These are phyloP conservation scores for Aspergillus sp. DNA, from an alignment of 2,329 filamentous ascomycete species.

Conservation along the genomic window DNA sequence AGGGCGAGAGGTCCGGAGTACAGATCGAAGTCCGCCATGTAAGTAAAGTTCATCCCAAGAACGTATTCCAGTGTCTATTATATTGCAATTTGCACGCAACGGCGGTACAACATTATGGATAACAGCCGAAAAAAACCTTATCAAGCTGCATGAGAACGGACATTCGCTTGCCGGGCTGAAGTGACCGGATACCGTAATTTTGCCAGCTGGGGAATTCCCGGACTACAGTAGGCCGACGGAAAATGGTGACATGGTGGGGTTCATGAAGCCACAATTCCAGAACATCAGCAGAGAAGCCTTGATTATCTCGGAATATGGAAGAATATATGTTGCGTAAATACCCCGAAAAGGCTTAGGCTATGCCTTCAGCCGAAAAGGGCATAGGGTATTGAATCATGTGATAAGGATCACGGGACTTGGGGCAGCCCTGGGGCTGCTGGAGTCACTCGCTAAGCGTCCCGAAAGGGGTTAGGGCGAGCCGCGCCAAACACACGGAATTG, in stretches of 20 bases:
- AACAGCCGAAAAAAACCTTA: conserved; percentile 3
- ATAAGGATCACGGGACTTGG: conserved; percentile 20
- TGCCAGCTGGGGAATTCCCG: conserved; percentile 23
- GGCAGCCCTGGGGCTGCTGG: conserved; percentile 30
- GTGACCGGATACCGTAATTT: conserved; percentile 12
- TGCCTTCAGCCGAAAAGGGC: no score
- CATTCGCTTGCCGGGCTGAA: neutral
- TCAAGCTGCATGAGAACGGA: conserved; percentile 15
- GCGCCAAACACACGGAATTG: conserved; percentile 38
- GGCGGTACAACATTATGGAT: neutral
- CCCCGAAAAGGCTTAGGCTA: conserved; percentile 18
- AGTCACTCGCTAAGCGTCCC: conserved; percentile 36
- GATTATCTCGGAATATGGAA: conserved; percentile 16
- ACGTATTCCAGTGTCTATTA: neutral
- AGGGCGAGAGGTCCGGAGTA: neutral
- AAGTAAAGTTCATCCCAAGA: neutral
- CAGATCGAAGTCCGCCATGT: conserved; percentile 2
- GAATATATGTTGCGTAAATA: conserved; percentile 7
- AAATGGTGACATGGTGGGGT: conserved; percentile 23
- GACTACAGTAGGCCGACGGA: conserved; percentile 33
- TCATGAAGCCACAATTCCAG: conserved; percentile 7
- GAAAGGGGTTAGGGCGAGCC: conserved; percentile 35
- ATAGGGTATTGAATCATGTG: neutral
- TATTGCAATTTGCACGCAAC: neutral
- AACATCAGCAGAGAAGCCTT: neutral